A percentile compares a stretch with the other conserved stretches of the same genome.
These are phyloP conservation scores for Cyphellophora europaea DNA, from an alignment of 2,329 filamentous ascomycete genomes.

Conservation along the genomic window DNA sequence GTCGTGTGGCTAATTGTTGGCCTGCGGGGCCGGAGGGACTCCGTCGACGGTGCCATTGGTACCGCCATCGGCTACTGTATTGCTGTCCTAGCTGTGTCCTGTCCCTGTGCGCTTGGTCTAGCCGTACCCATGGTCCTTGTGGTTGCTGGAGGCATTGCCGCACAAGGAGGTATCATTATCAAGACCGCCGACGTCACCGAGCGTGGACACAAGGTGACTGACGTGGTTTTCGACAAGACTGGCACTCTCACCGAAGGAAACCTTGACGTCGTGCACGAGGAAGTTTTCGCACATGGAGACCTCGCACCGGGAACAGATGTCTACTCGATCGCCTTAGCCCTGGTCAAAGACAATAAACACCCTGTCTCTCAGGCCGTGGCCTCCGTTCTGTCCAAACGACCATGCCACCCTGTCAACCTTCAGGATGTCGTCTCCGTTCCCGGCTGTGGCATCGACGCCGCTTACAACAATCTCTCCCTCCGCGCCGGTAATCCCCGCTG, in stretches of 20 bases:
- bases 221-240: slow-evolving; percentile 74
- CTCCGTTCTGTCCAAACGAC: slow-evolving; percentile 27
- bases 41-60: slow-evolving; percentile 39
- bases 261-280: slow-evolving; percentile 28
- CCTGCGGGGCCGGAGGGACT: slow-evolving; percentile 24
- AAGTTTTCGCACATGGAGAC: not conserved
- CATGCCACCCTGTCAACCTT: slow-evolving; percentile 15
- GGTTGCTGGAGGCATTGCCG: slow-evolving; percentile 58
- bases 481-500: slow-evolving; percentile 21
- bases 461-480: slow-evolving; percentile 2
- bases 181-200: slow-evolving; percentile 59
- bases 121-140: slow-evolving; percentile 73
- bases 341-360: slow-evolving; percentile 40
- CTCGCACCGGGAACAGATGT: no score
- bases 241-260: slow-evolving; percentile 60
- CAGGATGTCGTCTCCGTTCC: slow-evolving; percentile 18
- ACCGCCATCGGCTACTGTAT: slow-evolving; percentile 63
- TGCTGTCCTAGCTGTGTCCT: slow-evolving; percentile 64
- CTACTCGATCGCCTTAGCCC: not conserved
- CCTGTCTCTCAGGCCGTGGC: slow-evolving; percentile 45
- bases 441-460: slow-evolving; percentile 22
- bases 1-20: slow-evolving; percentile 56
- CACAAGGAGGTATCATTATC: slow-evolving; percentile 57
- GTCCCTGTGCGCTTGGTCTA: slow-evolving; percentile 67
- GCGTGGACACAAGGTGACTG: slow-evolving; percentile 47